Evolutionary conservation across 148 eudicot genomes (phyloP), one percentile per base, ranked within the genome.

Genomic region (Cornus controversa): DNA sequence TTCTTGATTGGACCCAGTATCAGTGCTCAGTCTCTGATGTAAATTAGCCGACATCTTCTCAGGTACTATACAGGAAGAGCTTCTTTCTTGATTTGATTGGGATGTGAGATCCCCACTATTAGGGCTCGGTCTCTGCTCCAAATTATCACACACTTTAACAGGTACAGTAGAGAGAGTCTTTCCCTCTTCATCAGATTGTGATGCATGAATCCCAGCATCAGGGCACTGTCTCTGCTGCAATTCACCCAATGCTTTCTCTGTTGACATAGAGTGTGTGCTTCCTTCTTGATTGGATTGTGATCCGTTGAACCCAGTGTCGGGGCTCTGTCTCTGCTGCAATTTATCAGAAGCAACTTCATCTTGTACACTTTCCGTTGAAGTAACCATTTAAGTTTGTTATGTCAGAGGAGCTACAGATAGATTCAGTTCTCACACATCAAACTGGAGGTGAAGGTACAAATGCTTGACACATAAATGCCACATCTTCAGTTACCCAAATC

Each of bases 141-240:
- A 37, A 68, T 74, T 57, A n/a, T 84, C 85, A 36, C 83, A 82
- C 28, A 83, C 87, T 79, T 83, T 87, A 81, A 83, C 88, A 62
- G 83, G 84, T 62, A 80, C 68, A 25, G 75, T 42, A 54, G 84
- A 58, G 3, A 73, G 20, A 45, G 70, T 76, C 36, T 54, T 81
- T 78, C 77, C 77, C 16, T 84, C 90, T 84, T 66, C 79, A 77
- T 80, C 87, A 80, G 83, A 70, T 68, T 78, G 75, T 63, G 81
- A 70, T 74, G 84, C 79, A 57, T 72, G 77, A 26, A 70, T 66
- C 42, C 73, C 36, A 70, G 87, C 36, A 65, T 70, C 71, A 68
- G 85, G 81, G 70, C 77, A 72, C 66, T 66, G 67, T 15, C 22
- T 71, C 70, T 77, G 57, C 67, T 70, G 81, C 28, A 71, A 57